These are phyloP conservation scores for Fusarium dimerum DNA, from an alignment of 2,329 filamentous ascomycete species.

Conservation along the genomic window DNA sequence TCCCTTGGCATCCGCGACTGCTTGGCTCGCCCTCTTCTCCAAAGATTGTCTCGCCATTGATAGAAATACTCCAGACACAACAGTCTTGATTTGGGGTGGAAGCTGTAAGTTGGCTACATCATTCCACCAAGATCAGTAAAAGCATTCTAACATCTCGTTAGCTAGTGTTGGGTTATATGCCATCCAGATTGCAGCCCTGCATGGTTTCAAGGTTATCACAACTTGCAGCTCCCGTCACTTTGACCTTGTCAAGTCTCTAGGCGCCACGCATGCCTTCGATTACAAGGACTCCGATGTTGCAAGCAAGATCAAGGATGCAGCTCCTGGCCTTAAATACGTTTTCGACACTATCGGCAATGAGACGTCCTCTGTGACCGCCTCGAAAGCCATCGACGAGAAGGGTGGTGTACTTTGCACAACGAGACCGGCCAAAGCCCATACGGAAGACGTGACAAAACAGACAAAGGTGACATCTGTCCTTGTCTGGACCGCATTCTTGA, in stretches of 20 bases:
- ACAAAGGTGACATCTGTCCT: conserved; percentile 42
- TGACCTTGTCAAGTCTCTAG: conserved; percentile 33
- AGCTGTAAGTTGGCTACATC: conserved; percentile 36
- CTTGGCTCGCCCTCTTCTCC: conserved; percentile 42
- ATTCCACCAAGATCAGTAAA: background rate
- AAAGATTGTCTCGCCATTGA: conserved; percentile 38
- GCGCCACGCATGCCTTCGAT: conserved; percentile 40
- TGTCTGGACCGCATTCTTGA: conserved; percentile 45
- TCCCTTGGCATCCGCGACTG: conserved; percentile 40
- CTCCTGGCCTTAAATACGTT: conserved; percentile 36
- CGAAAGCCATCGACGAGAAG: conserved; percentile 28
- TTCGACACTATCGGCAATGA: conserved; percentile 46
- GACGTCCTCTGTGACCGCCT: conserved; percentile 36
- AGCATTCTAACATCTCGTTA: conserved; percentile 8
- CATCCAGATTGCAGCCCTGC: conserved; percentile 36
- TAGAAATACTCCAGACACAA: conserved; percentile 3
- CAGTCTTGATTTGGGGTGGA: conserved; percentile 45
- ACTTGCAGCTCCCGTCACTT: conserved; percentile 37
- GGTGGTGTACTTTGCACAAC: conserved; percentile 42
- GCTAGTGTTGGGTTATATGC: conserved; percentile 41
- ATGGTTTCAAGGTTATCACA: conserved; percentile 36
- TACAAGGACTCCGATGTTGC: conserved; percentile 40
- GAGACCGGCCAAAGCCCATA: conserved; percentile 41
- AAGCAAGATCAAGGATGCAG: conserved; percentile 34
- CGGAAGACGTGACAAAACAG: conserved; percentile 34